These are phyloP conservation scores for Oryza longistaminata DNA, from an alignment of 176 grass and related monocot species.

Conservation along the genomic window DNA sequence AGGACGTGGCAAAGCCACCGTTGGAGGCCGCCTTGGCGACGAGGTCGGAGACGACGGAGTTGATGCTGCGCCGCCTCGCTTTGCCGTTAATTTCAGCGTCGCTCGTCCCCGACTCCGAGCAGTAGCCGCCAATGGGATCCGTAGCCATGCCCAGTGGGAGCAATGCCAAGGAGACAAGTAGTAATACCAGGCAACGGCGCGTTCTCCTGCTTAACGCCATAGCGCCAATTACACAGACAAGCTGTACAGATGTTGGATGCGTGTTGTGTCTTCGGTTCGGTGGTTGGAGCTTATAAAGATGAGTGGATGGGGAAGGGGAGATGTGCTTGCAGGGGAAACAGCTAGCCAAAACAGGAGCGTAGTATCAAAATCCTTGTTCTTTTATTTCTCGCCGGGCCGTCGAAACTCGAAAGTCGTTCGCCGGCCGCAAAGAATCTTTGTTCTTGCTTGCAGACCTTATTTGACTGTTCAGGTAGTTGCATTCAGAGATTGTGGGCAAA, in stretches of 20 bases:
- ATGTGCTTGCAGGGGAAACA: not conserved
- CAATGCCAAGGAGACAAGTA: not conserved
- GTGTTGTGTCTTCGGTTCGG: not conserved
- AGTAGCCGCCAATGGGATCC: conserved; percentile 37
- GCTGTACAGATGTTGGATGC: not conserved
- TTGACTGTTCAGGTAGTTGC: conserved; percentile 42
- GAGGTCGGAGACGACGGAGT: conserved; percentile 55
- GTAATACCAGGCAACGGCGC: not conserved
- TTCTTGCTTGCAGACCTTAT: not conserved
- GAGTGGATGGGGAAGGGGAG: not conserved
- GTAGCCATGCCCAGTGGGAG: not conserved
- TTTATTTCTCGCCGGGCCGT: no score
- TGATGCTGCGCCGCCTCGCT: conserved; percentile 37
- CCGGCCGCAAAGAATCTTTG: no score
- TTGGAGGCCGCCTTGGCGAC: conserved; percentile 47
- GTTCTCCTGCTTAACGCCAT: not conserved
- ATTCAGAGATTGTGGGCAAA: not conserved
- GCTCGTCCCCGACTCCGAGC: not conserved
- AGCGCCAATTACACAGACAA: not conserved
- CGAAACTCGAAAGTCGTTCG: no score
- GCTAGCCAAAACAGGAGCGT: not conserved
- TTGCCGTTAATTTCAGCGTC: not conserved
- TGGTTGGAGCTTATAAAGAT: conserved; percentile 28
- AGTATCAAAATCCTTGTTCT: not conserved
- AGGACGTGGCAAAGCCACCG: conserved; percentile 53